Base-by-base conservation (phyloP, 2,329 filamentous ascomycete species). In the Truncatella angustata region DNA sequence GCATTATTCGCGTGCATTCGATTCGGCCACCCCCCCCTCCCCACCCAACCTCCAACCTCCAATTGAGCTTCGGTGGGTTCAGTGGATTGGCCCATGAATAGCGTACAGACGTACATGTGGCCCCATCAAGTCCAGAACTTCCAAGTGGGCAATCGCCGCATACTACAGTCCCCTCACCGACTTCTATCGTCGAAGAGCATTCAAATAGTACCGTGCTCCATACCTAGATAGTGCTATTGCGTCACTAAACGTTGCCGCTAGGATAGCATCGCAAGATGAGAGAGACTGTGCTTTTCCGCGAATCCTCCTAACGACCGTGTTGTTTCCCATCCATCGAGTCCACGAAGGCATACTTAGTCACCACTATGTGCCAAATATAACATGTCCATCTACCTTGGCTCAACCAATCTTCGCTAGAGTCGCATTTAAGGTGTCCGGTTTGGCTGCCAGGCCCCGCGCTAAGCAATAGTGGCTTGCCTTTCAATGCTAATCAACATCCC, bases 61-160 rank as follows among this genome's bases (percentile, higher is more conserved):
- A 44, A 23, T 44, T 23, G 40, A 44, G 40, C 40, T 24, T 28
- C 40, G 23, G 40, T 44, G 40, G 40, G 28, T 44, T 16, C 24
- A 44, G 40, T 44, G 40, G 40, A 44, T 44, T n/a, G n/a, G 40
- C 40, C 23, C 40, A 16, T 28, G 26, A 46, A 28, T 46, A 46
- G 43, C 28, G 26, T 35, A 28, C 43, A 46, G 26, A 32, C 26
- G 43, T 46, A 46, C 43, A 46, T 46, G 43, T 46, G 43, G 43
- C 43, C 40, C 21, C 43, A 12, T 12, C 18, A 34, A 32, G 43
- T 20, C 43, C 43, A 46, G 43, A 46, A 46, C 43, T 46, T 24
- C n/a, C 16, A n/a, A n/a, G 36, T 39, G 36, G 36, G 36, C 30
- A 18, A 28, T 28, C 11, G 43, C 18, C 37, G n/a, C 37, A 40